These are phyloP conservation scores for Tricholoma saponaceum DNA, from an alignment of 768 basidiomycete genomes.

Conservation along the genomic window DNA sequence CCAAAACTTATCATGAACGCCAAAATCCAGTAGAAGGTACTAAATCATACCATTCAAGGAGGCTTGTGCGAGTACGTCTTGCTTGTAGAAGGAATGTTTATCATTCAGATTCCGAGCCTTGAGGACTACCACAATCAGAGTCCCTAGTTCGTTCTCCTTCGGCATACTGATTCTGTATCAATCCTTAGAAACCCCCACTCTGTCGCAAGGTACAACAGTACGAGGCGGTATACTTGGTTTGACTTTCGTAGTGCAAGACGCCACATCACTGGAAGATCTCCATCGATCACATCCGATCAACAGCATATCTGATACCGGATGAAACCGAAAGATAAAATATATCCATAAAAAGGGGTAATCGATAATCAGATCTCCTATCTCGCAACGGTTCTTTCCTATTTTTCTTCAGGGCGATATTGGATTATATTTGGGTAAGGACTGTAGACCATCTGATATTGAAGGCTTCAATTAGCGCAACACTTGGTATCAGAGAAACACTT, in stretches of 20 bases:
- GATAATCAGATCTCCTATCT: neutral
- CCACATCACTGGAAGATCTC: no score
- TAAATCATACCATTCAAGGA: slow-evolving; percentile 43
- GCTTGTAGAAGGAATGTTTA: slow-evolving; percentile 85
- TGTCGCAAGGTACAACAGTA: neutral
- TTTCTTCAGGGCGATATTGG: slow-evolving; percentile 35
- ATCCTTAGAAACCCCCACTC: neutral
- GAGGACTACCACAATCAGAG: slow-evolving; percentile 79
- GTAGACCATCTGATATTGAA: slow-evolving; percentile 42
- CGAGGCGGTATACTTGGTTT: neutral
- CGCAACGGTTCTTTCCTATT: neutral
- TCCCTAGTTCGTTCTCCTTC: slow-evolving; percentile 60
- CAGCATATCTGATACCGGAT: no score
- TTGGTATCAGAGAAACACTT: slow-evolving; percentile 13
- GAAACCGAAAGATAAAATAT: no score
- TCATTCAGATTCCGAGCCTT: slow-evolving; percentile 82
- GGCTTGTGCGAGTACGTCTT: slow-evolving; percentile 79
- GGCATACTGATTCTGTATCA: slow-evolving; percentile 18
- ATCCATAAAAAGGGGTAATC: no score
- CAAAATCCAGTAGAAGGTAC: neutral
- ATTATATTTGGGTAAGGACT: slow-evolving; percentile 52
- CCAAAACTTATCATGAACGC: neutral
- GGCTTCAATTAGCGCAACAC: slow-evolving; percentile 1
- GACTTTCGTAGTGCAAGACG: no score
- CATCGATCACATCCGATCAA: no score